Evolutionary conservation across 2,329 filamentous ascomycete species (phyloP).

Genomic region (Penicillium verrucosum): DNA sequence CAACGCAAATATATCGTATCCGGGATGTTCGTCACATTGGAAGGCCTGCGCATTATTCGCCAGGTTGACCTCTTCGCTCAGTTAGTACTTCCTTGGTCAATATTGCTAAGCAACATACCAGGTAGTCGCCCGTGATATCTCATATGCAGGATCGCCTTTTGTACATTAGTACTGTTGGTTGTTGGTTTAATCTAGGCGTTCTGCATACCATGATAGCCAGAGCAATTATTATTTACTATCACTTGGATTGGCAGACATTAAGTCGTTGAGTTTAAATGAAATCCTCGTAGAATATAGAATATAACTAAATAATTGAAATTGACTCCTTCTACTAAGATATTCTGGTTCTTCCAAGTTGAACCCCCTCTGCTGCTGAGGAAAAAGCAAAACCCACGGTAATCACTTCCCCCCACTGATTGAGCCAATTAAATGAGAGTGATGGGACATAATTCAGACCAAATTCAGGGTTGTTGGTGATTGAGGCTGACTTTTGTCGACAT

Average conservation of each 20-base stretch:
- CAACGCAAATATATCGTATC: too few species aligned
- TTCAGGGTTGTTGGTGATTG: background rate
- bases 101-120: slow-evolving; percentile 30
- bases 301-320: background rate
- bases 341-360: background rate
- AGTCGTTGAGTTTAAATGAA: background rate
- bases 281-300: background rate
- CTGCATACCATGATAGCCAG: slow-evolving; percentile 27
- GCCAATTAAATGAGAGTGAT: background rate
- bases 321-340: background rate
- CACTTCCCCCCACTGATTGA: background rate
- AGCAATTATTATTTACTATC: slow-evolving; percentile 26
- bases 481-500: background rate
- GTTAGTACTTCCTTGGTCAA: slow-evolving; percentile 1
- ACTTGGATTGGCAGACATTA: background rate
- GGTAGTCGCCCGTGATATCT: slow-evolving; percentile 54
- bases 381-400: background rate
- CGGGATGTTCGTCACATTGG: too few species aligned
- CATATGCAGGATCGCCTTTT: slow-evolving; percentile 33
- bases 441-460: background rate
- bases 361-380: background rate
- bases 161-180: background rate
- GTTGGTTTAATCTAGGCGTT: background rate
- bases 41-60: too few species aligned
- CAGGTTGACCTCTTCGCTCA: slow-evolving; percentile 37